Evolutionary conservation across 352 stramenopile genomes (phyloP), one percentile per base, ranked within the genome.

Genomic region (Globisporangium yorkense): DNA sequence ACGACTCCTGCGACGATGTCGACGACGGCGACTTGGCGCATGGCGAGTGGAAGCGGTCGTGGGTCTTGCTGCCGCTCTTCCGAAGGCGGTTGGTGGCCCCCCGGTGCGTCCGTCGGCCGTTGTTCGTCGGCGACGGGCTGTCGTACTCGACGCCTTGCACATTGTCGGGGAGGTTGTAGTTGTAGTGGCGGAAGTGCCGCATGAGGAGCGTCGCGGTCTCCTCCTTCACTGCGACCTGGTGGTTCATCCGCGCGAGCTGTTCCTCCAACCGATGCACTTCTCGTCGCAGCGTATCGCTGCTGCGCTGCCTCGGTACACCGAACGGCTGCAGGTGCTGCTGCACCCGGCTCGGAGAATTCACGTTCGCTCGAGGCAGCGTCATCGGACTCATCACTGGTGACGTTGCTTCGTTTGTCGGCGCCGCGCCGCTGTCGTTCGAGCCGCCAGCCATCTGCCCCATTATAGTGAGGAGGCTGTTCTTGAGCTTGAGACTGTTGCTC

Each of bases 81-180:
- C 66, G 47, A 27, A 43, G 29, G 20, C 54, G 35, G 37, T 43
- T 49, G 54, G 45, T 60, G 9, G 60, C 51, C n/a, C 56, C 41
- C 7, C 54, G 52, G 9, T 63, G 57, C 33, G 39, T 52, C 57
- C 16, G 44, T 16, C 35, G 51, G 48, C 21, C 65, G 51, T 24
- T 49, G 46, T 51, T 67, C 29, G n/a, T 52, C 40, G 82, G 78
- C 12, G 77, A 78, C 15, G 70, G 61, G 37, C 61, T 70, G 33
- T 89, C 82, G 16, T 73, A 67, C 33, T 89, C 77, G 29, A 70
- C 70, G 12, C 71, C 64, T 50, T 76, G 43, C 9, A 71, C 68
- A 20, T 66, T 78, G 59, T 87, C 77, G 3, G 82, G 76, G 18
- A 92, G 66, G 47, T 89, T 92, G 66, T 92, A 92, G 53, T 92